phyloP scores from a whole-genome alignment of 2,329 filamentous ascomycete genomes.

The Apiospora malaysiana region DNA sequence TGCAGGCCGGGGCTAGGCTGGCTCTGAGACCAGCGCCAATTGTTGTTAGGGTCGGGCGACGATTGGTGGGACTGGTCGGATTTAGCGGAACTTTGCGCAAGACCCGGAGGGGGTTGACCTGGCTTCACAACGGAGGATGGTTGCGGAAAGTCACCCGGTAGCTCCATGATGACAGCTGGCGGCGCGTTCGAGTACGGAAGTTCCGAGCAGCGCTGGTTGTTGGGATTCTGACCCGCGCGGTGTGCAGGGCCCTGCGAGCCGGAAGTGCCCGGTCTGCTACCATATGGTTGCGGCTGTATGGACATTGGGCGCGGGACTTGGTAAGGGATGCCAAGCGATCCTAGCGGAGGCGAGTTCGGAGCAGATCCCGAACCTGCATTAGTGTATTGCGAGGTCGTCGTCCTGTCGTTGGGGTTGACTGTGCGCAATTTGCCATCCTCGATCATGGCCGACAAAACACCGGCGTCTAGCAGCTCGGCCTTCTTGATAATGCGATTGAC shows the following conservation, averaged over 20 bases:
- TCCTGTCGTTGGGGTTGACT: conserved; percentile 51
- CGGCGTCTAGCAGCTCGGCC: conserved; percentile 71
- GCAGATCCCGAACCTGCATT: conserved; percentile 27
- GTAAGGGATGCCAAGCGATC: conserved; percentile 44
- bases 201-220: conserved; percentile 29
- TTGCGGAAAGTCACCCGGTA: conserved; percentile 54
- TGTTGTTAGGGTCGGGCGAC: conserved; percentile 37
- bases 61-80: conserved; percentile 34
- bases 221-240: conserved; percentile 27
- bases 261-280: conserved; percentile 40
- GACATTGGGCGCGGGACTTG: conserved; percentile 44
- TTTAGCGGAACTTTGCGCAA: conserved; percentile 34
- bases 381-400: conserved; percentile 29
- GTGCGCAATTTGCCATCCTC: conserved; percentile 68
- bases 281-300: conserved; percentile 34
- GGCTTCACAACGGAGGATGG: conserved; percentile 36
- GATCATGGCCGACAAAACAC: conserved; percentile 70
- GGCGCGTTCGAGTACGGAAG: conserved; percentile 48
- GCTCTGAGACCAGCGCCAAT: conserved; percentile 50
- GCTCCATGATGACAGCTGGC: conserved; percentile 45
- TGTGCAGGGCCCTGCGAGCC: conserved; percentile 35
- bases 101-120: conserved; percentile 40
- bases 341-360: conserved; percentile 35
- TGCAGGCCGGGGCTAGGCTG: conserved; percentile 39
- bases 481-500: conserved; percentile 73